Conservation (phyloP, 1,284 basidiomycete species). For the Vanrija pseudolonga region DNA sequence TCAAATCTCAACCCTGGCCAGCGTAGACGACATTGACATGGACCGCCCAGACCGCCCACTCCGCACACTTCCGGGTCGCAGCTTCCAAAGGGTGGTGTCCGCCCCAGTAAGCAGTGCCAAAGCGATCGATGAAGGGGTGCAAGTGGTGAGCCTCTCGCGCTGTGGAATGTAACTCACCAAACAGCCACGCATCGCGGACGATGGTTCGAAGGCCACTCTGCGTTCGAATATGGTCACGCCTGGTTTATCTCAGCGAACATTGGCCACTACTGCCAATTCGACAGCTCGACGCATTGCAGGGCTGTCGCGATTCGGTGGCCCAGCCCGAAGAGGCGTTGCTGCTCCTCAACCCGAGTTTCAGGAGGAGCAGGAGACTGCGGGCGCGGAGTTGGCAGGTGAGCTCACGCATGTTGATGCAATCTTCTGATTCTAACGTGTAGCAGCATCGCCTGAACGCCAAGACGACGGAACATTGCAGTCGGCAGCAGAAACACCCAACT, state of each 20-base stretch:
- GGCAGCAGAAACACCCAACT: too few relatives aligned
- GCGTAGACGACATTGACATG: neutral
- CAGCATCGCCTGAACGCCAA: too few relatives aligned
- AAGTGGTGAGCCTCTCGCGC: neutral
- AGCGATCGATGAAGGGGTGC: neutral
- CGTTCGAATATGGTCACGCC: constrained; percentile 27
- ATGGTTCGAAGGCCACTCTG: neutral
- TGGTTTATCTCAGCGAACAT: constrained; percentile 26
- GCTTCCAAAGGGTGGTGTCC: constrained; percentile 34
- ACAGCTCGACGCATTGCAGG: constrained; percentile 31
- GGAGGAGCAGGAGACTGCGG: constrained; percentile 10
- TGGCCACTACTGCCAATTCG: constrained; percentile 21
- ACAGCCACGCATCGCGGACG: neutral
- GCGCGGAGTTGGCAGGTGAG: neutral
- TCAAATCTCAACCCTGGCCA: neutral
- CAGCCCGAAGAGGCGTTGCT: constrained; percentile 33
- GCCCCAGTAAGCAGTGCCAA: constrained; percentile 18
- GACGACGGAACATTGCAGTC: too few relatives aligned
- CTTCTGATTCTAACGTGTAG: too few relatives aligned
- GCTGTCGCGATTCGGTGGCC: constrained; percentile 43
- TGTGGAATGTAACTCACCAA: neutral
- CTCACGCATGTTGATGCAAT: neutral
- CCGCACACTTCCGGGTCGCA: constrained; percentile 15
- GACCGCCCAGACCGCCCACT: constrained; percentile 1
- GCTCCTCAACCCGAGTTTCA: constrained; percentile 5